phyloP scores from a whole-genome alignment of 1,284 basidiomycete species.

The Ceratobasidium sp. region DNA sequence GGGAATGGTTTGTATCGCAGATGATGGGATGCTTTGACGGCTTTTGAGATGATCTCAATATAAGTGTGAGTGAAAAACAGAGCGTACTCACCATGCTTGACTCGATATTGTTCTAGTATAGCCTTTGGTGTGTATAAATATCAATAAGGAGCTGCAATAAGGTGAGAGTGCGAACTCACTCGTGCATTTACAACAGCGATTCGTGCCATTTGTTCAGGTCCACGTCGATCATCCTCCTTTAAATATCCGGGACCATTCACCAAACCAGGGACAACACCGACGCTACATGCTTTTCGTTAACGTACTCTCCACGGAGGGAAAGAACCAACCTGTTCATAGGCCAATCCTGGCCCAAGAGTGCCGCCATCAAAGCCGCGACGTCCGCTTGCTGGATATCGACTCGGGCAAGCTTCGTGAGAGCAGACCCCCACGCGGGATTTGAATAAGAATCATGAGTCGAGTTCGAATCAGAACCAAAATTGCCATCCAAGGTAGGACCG shows the following conservation, averaged over 20 bases:
- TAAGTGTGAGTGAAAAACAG: not conserved
- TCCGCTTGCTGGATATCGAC: constrained; percentile 87
- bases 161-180: constrained; percentile 48
- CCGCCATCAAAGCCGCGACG: constrained; percentile 79
- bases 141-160: not conserved
- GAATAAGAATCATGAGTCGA: constrained; percentile 76
- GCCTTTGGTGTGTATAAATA: constrained; percentile 52
- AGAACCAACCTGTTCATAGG: constrained; percentile 79
- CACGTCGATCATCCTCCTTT: constrained; percentile 45
- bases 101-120: constrained; percentile 79
- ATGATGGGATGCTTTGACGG: constrained; percentile 64
- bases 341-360: constrained; percentile 73
- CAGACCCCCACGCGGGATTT: constrained; percentile 61
- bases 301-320: constrained; percentile 55
- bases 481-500: constrained; percentile 55
- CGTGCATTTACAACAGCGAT: constrained; percentile 76
- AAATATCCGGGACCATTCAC: constrained; percentile 62
- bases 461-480: constrained; percentile 54
- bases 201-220: constrained; percentile 57
- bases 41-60: constrained; percentile 54
- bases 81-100: constrained; percentile 69
- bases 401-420: constrained; percentile 58
- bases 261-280: constrained; percentile 27
- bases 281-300: not conserved
- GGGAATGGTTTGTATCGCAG: constrained; percentile 69